Evolutionary conservation across 495 filamentous ascomycete species (phyloP).

Genomic region (Lasiosphaeria miniovina): DNA sequence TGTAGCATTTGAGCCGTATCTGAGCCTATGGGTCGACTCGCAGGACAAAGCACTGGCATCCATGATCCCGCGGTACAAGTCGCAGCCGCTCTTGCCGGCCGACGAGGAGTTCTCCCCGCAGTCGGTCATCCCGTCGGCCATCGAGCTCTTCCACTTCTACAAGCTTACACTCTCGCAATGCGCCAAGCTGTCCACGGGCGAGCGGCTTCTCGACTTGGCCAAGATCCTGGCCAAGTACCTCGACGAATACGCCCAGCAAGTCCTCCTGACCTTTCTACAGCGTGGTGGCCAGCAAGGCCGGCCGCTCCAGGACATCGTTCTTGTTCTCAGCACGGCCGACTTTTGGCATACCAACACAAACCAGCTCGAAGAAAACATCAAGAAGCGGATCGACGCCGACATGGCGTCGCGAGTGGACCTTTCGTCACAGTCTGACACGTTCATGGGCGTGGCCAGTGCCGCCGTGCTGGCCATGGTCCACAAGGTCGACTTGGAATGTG

Average conservation of each 20-base stretch:
- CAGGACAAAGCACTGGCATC: constrained; percentile 86
- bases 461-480: constrained; percentile 80
- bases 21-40: constrained; percentile 94
- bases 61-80: constrained; percentile 86
- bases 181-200: constrained; percentile 89
- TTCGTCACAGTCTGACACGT: constrained; percentile 88
- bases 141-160: constrained; percentile 96
- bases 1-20: constrained; percentile 94
- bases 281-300: constrained; percentile 56
- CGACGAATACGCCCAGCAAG: constrained; percentile 92
- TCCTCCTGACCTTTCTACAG: constrained; percentile 76
- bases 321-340: constrained; percentile 93
- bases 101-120: constrained; percentile 93
- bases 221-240: constrained; percentile 88
- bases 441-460: constrained; percentile 90
- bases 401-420: constrained; percentile 75
- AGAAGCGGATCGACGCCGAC: constrained; percentile 76
- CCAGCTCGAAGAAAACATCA: constrained; percentile 93
- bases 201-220: constrained; percentile 79
- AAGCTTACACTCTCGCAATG: constrained; percentile 88
- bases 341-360: constrained; percentile 93
- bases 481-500: constrained; percentile 75
- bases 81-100: constrained; percentile 70
- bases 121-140: constrained; percentile 87
- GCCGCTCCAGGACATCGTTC: constrained; percentile 70